phyloP scores from a whole-genome alignment of 2,329 filamentous ascomycete genomes.

The Allantophomopsis lycopodina region DNA sequence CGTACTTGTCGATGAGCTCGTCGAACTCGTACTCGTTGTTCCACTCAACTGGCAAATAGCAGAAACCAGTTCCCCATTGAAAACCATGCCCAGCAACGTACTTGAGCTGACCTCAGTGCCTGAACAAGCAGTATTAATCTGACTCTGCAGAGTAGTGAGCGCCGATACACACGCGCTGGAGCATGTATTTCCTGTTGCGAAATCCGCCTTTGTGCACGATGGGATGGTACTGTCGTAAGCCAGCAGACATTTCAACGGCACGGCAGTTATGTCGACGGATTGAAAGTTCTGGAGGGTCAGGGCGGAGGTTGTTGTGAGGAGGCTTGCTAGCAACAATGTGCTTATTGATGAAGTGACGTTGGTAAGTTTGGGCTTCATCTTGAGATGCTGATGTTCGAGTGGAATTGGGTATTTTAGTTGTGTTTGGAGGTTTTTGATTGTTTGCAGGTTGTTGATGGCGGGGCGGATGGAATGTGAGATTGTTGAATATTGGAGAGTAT shows the following conservation, averaged over 20 bases:
- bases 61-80: background rate
- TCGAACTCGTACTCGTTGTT: background rate
- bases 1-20: background rate
- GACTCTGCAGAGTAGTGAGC: background rate
- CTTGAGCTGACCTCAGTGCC: background rate
- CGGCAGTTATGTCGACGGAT: background rate
- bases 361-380: too few relatives aligned
- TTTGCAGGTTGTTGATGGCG: too few relatives aligned
- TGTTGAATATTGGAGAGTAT: too few relatives aligned
- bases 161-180: background rate
- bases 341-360: too few relatives aligned
- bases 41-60: background rate
- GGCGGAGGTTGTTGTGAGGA: background rate
- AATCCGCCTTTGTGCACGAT: background rate
- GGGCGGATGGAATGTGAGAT: too few relatives aligned
- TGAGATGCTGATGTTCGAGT: too few relatives aligned
- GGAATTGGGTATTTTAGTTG: too few relatives aligned
- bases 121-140: background rate
- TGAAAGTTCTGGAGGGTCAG: conserved; percentile 1
- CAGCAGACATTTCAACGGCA: background rate
- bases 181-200: background rate
- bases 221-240: background rate
- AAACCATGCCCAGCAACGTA: background rate
- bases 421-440: too few relatives aligned
- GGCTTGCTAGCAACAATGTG: background rate